Evolutionary conservation across 345 rosid species (phyloP), one percentile per base, ranked within the genome.

Genomic region (Lepidium didymum): DNA sequence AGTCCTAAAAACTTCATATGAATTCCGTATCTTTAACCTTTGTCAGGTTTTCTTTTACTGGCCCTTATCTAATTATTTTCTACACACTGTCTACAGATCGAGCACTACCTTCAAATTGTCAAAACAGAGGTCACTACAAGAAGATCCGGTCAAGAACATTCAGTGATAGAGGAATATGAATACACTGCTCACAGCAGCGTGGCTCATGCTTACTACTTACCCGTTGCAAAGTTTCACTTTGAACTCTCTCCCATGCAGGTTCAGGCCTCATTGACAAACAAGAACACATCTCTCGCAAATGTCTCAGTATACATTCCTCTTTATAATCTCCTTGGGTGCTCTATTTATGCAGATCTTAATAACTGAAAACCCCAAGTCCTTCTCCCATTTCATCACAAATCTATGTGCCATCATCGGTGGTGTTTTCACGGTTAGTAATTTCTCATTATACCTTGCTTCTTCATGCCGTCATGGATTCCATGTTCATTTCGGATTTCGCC

Each of bases 211-310:
- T 27, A 82, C 36, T 56, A 89, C 74, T 75, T 89, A 62, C 99
- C 99, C 1, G 89, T 78, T 10, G 85, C 89, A 19, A 91, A 91
- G 72, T 89, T 94, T 69, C 97, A 87, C 80, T 84, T 83, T 51
- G 99, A 91, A 87, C 94, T 86, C 79, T 94, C 99, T 56, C 99
- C 99, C 29, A 94, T 94, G 99, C 99, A 94, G 97, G 99, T 91
- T 52, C 53, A 41, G 62, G 44, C 47, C 61, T 25, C 35, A 41
- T 40, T 23, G 10, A 55, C 36, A 50, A 33, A 37, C 33, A 10
- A 47, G 13, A 35, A 36, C 4, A 18, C 2, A 18, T 46, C 29
- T 50, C 29, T 49, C 40, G 3, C 29, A 46, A 56, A n/a, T 56
- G 51, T 56, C 36, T 29, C 35, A 47, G 15, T 64, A 14, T 18